Base-by-base conservation (phyloP, 2,329 filamentous ascomycete species). In the Mycosphaerelloides madeirae region DNA sequence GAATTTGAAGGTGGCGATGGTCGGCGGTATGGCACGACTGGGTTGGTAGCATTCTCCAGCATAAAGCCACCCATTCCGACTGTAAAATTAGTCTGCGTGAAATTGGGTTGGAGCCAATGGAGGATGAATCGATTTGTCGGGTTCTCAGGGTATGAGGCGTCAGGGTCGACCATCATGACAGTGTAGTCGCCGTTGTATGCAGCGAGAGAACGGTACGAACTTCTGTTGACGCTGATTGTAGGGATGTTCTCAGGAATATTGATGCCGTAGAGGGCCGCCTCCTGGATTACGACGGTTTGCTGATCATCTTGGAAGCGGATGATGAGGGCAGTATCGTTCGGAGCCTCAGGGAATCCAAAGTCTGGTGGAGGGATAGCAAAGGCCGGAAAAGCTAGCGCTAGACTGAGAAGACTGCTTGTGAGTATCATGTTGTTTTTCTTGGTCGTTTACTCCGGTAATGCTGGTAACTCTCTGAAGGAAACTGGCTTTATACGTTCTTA, bases 131-230 rank as follows among this genome's bases (percentile, higher is more conserved):
- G 35, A 2, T 33, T 34, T 19, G 28, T 41, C 8, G 48, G 48
- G 14, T 44, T 41, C 28, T 50, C 36, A n/a, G 44, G 48, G 22
- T 46, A 50, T 22, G 40, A 39, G 8, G 48, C 48, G 33, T 50
- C 48, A 13, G 48, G 48, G 18, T 50, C 48, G 19, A 50, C 48
- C 48, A 50, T 50, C 6, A 50, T 9, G 32, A 47, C 33, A 25
- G 34, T 19, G 29, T 47, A 50, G 36, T 36, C 25, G 32, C 48
- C 48, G 11, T 39, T 33, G 40, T 50, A 50, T n/a, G 40, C 29
- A 14, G 35, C 35, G n/a, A 50, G 39, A 20, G 43, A 44, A 12
- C 19, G 48, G 22, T 47, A 50, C 3, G 36, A 36, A 5, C 31
- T 37, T 5, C 40, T 47, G 37, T 50, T 44, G 35, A 47, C 28